Percentiles rank a stretch among this genome's conserved stretches.
Evolutionary conservation across 2,329 filamentous ascomycete species (phyloP).

Genomic region (Diaporthe sp.): DNA sequence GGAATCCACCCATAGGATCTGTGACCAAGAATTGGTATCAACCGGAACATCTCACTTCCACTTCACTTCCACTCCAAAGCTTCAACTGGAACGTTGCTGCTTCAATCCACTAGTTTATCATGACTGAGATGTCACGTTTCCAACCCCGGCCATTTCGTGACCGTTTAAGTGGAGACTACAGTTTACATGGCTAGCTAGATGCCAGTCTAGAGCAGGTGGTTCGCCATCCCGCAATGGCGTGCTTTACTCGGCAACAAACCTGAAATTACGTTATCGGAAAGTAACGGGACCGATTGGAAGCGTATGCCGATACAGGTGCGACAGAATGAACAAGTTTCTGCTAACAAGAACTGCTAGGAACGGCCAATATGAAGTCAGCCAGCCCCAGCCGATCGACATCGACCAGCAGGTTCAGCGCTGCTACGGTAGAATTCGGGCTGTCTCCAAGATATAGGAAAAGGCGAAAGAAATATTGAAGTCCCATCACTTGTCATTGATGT

Average conservation of each 20-base stretch:
- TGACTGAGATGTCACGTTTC: not conserved
- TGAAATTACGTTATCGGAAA: not conserved
- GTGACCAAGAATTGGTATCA: not conserved
- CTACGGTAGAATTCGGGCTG: not conserved
- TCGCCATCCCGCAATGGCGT: constrained; percentile 25
- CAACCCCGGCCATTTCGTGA: constrained; percentile 17
- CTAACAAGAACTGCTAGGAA: not conserved
- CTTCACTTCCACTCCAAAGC: not conserved
- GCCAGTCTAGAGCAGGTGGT: not conserved
- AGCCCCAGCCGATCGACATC: not conserved
- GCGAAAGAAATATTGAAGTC: not conserved
- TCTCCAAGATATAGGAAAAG: not conserved
- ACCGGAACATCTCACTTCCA: not conserved
- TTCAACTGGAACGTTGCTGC: not conserved
- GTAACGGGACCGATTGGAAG: not conserved
- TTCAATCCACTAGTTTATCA: not conserved
- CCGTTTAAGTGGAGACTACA: not conserved
- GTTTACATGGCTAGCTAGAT: not conserved
- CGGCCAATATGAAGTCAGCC: not conserved
- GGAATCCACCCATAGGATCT: not conserved
- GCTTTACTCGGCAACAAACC: constrained; percentile 17
- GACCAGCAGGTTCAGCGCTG: not conserved
- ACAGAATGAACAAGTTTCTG: not conserved
- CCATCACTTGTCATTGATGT: not conserved
- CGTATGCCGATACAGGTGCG: not conserved